Base-by-base conservation (phyloP, 306 rosid genomes). In the Vicia villosa region DNA sequence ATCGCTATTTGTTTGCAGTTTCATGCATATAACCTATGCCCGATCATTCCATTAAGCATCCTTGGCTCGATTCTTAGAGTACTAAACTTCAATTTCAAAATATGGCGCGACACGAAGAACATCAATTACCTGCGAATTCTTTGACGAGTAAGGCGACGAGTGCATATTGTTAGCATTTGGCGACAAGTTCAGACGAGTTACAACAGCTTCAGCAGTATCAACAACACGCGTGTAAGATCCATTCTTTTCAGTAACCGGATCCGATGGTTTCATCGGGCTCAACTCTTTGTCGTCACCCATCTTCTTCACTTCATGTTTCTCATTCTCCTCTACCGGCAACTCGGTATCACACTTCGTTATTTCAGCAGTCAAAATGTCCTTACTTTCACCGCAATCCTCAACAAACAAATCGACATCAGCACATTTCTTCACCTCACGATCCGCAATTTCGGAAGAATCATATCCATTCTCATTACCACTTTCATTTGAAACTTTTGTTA, bases 71-170 rank as follows among this genome's bases (percentile, higher is more conserved):
- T 24, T 55, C 14, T 24, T 24, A 55, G 61, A 52, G 60, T 54
- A 22, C 34, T 54, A 19, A 22, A 55, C 37, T 55, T 24, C 36
- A 55, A 13, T 55, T 52, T 63, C 67, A 36, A 70, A 34, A 63
- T 36, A 36, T 58, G 43, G 21, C 43, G 58, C 22, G 32, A 69
- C 26, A 68, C 37, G 17, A 65, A 64, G 62, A 42, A 60, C 42
- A 66, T 42, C 55, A 62, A 66, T 78, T 83, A 89, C 97, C 87
- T 73, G 77, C 3, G 83, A 82, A 50, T 80, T 71, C 81, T 79
- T 86, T 40, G 83, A 77, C 9, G 88, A 79, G 75, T 73, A 59
- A 45, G 96, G 88, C 56, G 91, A 81, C 46, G 91, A 81, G 26
- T 21, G 74, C 57, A 36, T 55, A 54, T 74, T 77, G 60, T 81